A percentile compares a stretch with the other conserved stretches of the same genome.
These are phyloP conservation scores for Apiospora koreana DNA, from an alignment of 2,329 filamentous ascomycete genomes.

Conservation along the genomic window DNA sequence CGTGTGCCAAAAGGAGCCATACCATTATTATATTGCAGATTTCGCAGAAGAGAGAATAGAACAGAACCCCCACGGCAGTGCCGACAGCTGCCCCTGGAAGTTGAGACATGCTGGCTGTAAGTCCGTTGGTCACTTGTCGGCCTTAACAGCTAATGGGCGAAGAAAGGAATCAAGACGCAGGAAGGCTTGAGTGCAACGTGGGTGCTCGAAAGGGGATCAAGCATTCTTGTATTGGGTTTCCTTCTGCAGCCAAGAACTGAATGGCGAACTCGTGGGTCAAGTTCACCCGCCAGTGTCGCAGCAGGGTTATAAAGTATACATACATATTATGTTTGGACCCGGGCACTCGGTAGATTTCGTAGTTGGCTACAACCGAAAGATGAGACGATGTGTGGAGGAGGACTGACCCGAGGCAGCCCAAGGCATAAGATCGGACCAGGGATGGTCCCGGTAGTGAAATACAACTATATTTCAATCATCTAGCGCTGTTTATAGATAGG, in stretches of 20 bases:
- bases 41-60: constrained; percentile 17
- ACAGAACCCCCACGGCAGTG: constrained; percentile 18
- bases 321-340: too few relatives aligned
- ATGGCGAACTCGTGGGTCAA: not conserved
- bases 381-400: not conserved
- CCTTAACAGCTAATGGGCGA: not conserved
- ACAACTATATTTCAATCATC: not conserved
- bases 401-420: not conserved
- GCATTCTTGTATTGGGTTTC: not conserved
- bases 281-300: not conserved
- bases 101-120: constrained; percentile 10
- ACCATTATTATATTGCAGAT: constrained; percentile 18
- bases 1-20: constrained; percentile 22
- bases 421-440: not conserved
- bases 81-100: constrained; percentile 18
- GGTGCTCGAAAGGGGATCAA: not conserved
- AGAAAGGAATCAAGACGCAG: not conserved
- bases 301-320: not conserved
- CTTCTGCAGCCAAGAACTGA: not conserved
- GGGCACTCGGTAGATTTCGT: not conserved
- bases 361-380: not conserved
- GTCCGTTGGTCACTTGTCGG: not conserved
- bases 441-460: not conserved
- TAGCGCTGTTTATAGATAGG: not conserved
- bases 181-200: not conserved